Evolutionary conservation across 2,329 filamentous ascomycete species (phyloP).

Genomic region (Teratosphaeria gauchensis): DNA sequence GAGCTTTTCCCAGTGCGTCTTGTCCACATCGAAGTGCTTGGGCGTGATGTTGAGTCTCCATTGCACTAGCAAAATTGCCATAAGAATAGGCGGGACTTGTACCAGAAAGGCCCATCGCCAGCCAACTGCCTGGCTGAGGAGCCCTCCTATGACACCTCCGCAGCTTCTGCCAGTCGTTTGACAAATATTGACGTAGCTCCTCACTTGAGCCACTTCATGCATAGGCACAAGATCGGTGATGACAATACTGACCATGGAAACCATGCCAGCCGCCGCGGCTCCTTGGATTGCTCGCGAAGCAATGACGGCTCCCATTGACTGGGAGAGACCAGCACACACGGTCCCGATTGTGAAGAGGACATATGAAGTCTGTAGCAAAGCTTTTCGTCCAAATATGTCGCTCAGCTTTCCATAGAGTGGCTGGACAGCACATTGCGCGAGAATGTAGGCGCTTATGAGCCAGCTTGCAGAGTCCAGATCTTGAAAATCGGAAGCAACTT

Average conservation of each 20-base stretch:
- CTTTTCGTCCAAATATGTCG: constrained; percentile 62
- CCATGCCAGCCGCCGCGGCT: constrained; percentile 64
- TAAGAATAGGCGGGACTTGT: constrained; percentile 58
- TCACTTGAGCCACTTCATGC: constrained; percentile 61
- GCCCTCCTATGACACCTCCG: constrained; percentile 62
- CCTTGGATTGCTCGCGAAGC: constrained; percentile 53
- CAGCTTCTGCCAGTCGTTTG: constrained; percentile 58
- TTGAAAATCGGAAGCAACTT: constrained; percentile 65
- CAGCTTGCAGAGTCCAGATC: constrained; percentile 66
- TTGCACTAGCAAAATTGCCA: constrained; percentile 57
- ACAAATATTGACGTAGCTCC: constrained; percentile 64
- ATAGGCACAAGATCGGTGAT: constrained; percentile 63
- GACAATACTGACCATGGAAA: constrained; percentile 58
- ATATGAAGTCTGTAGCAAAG: constrained; percentile 56
- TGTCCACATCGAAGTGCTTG: constrained; percentile 48
- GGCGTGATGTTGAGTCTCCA: constrained; percentile 49
- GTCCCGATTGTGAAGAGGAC: constrained; percentile 56
- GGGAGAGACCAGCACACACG: constrained; percentile 53
- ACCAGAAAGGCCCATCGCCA: constrained; percentile 70
- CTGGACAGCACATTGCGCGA: constrained; percentile 66
- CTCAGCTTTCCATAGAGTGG: constrained; percentile 63
- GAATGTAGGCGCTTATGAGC: constrained; percentile 64
- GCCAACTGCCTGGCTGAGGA: constrained; percentile 62
- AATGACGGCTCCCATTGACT: constrained; percentile 56
- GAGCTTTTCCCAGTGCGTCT: constrained; percentile 57